Evolutionary conservation across 1,284 basidiomycete species (phyloP), one percentile per base, ranked within the genome.

Genomic region (Cutaneotrichosporon cyanovorans): DNA sequence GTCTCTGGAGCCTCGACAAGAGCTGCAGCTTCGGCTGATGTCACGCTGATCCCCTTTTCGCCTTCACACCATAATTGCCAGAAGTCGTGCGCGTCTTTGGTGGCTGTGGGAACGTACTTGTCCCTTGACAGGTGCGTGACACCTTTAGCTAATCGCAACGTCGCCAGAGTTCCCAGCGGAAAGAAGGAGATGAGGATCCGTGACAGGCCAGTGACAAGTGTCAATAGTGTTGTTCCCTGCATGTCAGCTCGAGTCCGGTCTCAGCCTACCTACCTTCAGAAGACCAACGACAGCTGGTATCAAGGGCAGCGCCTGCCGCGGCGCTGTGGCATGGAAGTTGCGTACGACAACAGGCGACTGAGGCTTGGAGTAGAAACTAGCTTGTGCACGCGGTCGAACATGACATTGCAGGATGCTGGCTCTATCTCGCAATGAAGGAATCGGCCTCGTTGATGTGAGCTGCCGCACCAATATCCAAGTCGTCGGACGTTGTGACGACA

Each of bases 201-300:
- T 0, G 64, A 66, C 36, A 71, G 43, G 5, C 61, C 58, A 2
- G 67, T 69, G 12, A 60, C 58, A 12, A 55, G 36, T 0, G 67
- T 58, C n/a, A 71, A 52, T 10, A 67, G 22, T 5, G 74, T 70
- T 2, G 78, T 76, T 5, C 76, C 71, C 79, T 80, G 44, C 32
- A 10, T 15, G 45, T 44, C 30, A 52, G 43, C 40, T 21, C n/a
- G 34, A 4, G 32, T 32, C 19, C 25, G 16, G 15, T 2, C 20
- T 4, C 8, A 11, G 15, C 25, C 25, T 4, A 43, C 60, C 45
- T 39, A 70, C 70, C 53, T 72, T 72, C 20, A 72, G 44, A 2
- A 72, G 42, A 2, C 58, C 64, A 4, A 63, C 49, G 1, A 59
- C 45, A 2, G 60, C 68, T 4, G 68, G 66, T 9, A 72, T 50